These are phyloP conservation scores for Russula sp. DNA, from an alignment of 768 basidiomycete genomes.

Conservation along the genomic window DNA sequence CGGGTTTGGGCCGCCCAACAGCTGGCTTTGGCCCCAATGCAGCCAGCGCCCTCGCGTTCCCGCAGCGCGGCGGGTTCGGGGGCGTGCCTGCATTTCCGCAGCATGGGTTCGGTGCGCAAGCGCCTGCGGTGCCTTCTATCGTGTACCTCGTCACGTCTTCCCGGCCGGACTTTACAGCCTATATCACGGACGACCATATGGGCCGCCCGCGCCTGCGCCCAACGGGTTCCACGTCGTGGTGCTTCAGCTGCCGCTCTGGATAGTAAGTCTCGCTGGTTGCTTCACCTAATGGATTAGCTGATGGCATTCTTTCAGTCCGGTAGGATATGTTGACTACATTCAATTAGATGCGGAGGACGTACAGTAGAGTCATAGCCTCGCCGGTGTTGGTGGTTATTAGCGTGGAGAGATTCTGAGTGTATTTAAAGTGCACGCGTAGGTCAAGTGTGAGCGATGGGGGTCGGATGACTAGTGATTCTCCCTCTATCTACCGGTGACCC, in stretches of 20 bases:
- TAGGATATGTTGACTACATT: slow-evolving; percentile 19
- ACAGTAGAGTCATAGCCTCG: not conserved
- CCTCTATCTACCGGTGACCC: too few species aligned
- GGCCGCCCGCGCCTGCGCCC: slow-evolving; percentile 15
- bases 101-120: slow-evolving; percentile 5
- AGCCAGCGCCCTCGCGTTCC: not conserved
- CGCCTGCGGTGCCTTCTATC: slow-evolving; percentile 7
- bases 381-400: not conserved
- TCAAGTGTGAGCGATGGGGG: too few species aligned
- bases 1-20: not conserved
- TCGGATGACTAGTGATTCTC: too few species aligned
- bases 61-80: slow-evolving; percentile 3
- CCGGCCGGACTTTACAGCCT: slow-evolving; percentile 9
- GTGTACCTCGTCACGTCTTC: slow-evolving; percentile 23
- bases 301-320: slow-evolving; percentile 10
- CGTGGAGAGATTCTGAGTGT: too few species aligned
- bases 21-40: not conserved
- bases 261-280: slow-evolving; percentile 8
- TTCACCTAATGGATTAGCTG: not conserved
- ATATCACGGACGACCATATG: slow-evolving; percentile 24
- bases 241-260: slow-evolving; percentile 19
- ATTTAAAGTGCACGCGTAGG: too few species aligned
- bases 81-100: not conserved
- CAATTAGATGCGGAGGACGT: slow-evolving; percentile 23
- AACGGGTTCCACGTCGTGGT: slow-evolving; percentile 21